Evolutionary conservation across 2,329 filamentous ascomycete genomes (phyloP).

Genomic region (Westerdykella sp.): DNA sequence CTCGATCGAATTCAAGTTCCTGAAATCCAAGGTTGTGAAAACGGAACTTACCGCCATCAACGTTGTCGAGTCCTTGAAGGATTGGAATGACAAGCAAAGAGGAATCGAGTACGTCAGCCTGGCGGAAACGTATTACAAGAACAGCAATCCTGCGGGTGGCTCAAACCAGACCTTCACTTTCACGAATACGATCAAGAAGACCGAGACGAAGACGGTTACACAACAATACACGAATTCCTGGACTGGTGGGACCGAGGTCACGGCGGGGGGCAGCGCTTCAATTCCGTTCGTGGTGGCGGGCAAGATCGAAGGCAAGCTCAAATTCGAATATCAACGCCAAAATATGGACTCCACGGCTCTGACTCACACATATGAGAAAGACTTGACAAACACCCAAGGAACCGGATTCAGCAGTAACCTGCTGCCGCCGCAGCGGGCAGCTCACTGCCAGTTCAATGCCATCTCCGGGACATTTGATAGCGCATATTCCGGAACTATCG

Average conservation of each 20-base stretch:
- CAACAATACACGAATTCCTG: slow-evolving; percentile 1
- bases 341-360: too few relatives aligned
- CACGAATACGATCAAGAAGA: not conserved
- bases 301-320: not conserved
- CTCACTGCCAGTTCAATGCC: slow-evolving; percentile 1
- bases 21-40: slow-evolving; percentile 1
- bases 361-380: too few relatives aligned
- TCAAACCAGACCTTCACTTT: slow-evolving; percentile 1
- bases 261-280: not conserved
- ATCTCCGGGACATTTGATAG: not conserved
- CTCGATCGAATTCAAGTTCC: slow-evolving; percentile 3
- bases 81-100: slow-evolving; percentile 1
- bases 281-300: not conserved
- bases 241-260: slow-evolving; percentile 1
- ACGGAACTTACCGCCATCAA: slow-evolving; percentile 1
- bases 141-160: not conserved
- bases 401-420: not conserved
- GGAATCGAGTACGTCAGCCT: slow-evolving; percentile 1
- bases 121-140: slow-evolving; percentile 1
- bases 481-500: not conserved
- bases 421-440: not conserved
- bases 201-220: not conserved
- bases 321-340: not conserved
- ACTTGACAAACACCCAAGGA: too few relatives aligned
- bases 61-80: not conserved